phyloP scores from a whole-genome alignment of 495 filamentous ascomycete species.

The Penicillium subrubescens region DNA sequence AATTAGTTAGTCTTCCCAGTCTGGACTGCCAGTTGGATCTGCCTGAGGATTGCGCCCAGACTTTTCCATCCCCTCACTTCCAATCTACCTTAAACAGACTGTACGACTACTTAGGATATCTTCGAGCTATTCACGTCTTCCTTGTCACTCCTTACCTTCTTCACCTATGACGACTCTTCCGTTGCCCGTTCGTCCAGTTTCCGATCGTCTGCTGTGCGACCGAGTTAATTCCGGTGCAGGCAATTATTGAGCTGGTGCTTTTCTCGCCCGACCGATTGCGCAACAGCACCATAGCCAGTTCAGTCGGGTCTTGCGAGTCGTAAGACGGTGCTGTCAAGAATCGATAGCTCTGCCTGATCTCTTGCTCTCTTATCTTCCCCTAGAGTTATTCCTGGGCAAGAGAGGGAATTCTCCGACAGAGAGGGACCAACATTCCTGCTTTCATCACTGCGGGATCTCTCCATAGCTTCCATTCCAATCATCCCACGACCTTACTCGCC shows the following conservation, averaged over 20 bases:
- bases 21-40: not conserved
- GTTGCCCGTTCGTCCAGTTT: not conserved
- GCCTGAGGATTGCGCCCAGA: not conserved
- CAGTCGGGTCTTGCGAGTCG: not conserved
- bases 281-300: not conserved
- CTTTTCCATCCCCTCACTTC: not conserved
- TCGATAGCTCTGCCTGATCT: not conserved
- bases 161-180: slow-evolving; percentile 2
- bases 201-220: slow-evolving; percentile 17
- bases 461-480: slow-evolving; percentile 1
- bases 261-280: slow-evolving; percentile 7
- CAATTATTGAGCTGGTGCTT: slow-evolving; percentile 17
- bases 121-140: not conserved
- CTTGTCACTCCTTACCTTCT: not conserved
- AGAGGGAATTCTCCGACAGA: not conserved
- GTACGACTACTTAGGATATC: not conserved
- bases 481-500: slow-evolving; percentile 4
- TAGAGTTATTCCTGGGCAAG: no score
- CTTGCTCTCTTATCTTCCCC: not conserved
- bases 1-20: not conserved
- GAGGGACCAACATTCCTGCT: slow-evolving; percentile 15
- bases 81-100: not conserved
- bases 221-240: slow-evolving; percentile 7
- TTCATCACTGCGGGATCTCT: slow-evolving; percentile 2
- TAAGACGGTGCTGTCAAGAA: not conserved